Base-by-base conservation (phyloP, 495 filamentous ascomycete species). In the Lophiostoma macrostomum region DNA sequence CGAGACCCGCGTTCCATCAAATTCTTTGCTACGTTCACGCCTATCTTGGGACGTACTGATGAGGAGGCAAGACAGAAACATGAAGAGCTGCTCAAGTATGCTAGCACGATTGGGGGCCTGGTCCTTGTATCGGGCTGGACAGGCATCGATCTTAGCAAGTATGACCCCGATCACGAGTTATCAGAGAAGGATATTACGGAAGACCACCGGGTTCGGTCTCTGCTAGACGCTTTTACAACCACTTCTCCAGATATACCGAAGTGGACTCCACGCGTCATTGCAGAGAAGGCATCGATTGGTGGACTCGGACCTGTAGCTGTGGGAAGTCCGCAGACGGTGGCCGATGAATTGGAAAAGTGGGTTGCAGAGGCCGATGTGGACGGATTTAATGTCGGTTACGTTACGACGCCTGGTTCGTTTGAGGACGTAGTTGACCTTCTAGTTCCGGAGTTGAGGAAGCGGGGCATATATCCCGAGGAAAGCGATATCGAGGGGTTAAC, bases 121-220 rank as follows among this genome's bases (percentile, higher is more conserved):
- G 81, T 80, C 0, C 68, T 83, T 6, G 80, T 85, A 50, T 72
- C 73, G 29, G 79, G 80, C 13, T 84, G 79, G 78, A 82, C 80
- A 12, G 80, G 80, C 2, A 77, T 84, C 35, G 82, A 84, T 50
- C 71, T 85, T 35, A 77, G 72, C n/a, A 71, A 70, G 38, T 73
- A 78, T 40, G 74, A 77, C 0, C 47, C 80, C 1, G 80, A 84
- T 53, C 73, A 80, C 56, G 79, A 82, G 18, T 68, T 83, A 50
- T 76, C 67, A 1, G 68, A 68, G 0, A 72, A 69, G 16, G 76
- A 83, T 58, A 78, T 74, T 0, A 62, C 68, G 5, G 80, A 81
- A 56, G 76, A 72, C 4, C 64, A 78, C 42, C 77, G 73, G 56
- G 70, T 83, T 1, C 73, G 72, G 10, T 75, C 73, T 50, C 60